These are phyloP conservation scores for Backusella luteola DNA, from an alignment of 192 early-diverging fungal species.

Conservation along the genomic window DNA sequence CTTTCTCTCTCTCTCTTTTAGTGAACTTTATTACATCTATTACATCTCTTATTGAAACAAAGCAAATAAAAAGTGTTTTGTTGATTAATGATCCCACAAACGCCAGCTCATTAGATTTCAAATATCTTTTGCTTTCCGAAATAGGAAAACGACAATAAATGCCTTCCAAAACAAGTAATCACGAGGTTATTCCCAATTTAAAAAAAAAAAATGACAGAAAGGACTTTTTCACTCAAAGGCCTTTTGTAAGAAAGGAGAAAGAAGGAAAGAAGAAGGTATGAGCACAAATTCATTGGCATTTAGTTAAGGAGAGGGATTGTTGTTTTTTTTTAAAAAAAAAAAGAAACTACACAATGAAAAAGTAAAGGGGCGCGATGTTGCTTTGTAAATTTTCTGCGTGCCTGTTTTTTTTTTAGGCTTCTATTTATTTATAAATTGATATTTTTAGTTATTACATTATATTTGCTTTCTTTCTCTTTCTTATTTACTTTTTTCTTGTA, in stretches of 20 bases:
- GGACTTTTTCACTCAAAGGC: not conserved
- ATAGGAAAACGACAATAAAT: not conserved
- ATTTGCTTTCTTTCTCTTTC: not conserved
- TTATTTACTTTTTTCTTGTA: not conserved
- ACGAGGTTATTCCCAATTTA: constrained; percentile 1
- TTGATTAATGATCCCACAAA: not conserved
- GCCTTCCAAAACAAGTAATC: not conserved
- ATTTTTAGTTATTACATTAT: not conserved
- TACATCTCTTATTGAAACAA: not conserved
- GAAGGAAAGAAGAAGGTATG: not conserved
- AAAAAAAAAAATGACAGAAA: constrained; percentile 3
- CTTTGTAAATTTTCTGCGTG: not conserved
- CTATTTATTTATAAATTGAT: constrained; percentile 1
- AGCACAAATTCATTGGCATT: not conserved
- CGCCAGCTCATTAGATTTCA: not conserved
- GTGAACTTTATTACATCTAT: not conserved
- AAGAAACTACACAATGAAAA: not conserved
- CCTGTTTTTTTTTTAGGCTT: constrained; percentile 2
- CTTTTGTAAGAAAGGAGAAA: not conserved
- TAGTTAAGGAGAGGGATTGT: not conserved
- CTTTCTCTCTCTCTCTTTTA: not conserved
- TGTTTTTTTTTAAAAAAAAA: not conserved
- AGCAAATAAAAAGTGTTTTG: not conserved
- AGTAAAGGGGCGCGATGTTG: constrained; percentile 4
- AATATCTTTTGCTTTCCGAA: not conserved